Evolutionary conservation across 208 protist species (phyloP), one percentile per base, ranked within the genome.

Genomic region (Acanthamoeba castellanii): DNA sequence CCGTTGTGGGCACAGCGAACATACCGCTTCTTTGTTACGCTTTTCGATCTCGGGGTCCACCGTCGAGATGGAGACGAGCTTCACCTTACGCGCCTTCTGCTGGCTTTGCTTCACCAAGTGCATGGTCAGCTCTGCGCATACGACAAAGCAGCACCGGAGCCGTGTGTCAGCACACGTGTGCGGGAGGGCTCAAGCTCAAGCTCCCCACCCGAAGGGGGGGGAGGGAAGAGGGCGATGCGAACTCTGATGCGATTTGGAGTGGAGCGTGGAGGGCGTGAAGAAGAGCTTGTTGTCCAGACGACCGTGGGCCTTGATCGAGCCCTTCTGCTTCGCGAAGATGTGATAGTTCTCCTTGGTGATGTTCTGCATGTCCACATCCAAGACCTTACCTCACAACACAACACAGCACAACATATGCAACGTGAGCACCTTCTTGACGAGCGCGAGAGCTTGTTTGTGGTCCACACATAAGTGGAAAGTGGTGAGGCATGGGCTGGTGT

Each of bases 221-320:
- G 30, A 8, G 27, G 45, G 27, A 82, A 30, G 45, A 42, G 74
- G 74, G 30, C 13, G 59, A 27, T 11, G 37, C 74, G 9, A 22
- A 82, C 74, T 90, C 82, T 90, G 82, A 64, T 90, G 82, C 20
- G 82, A 90, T 27, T 90, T 90, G 82, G 82, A 68, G 55, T 90
- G 82, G 25, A 90, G 27, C 18, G 47, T 90, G 37, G 82, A 90
- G 55, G 82, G 82, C 55, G n/a, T 90, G 55, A 90, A 90, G 45
- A 90, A 90, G 30, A 90, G 82, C 55, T 64, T 90, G 82, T 27
- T 37, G 27, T 64, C 50, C 27, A 90, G n/a, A 27, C 52, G 82
- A 20, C 82, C 82, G 50, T 90, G 82, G 42, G 82, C 27, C 45
- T 90, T 30, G 55, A 90, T 90, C 37, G 37, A 45, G 55, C 47